phyloP scores from a whole-genome alignment of 1,284 basidiomycete genomes.

The Heliocybe sulcata region DNA sequence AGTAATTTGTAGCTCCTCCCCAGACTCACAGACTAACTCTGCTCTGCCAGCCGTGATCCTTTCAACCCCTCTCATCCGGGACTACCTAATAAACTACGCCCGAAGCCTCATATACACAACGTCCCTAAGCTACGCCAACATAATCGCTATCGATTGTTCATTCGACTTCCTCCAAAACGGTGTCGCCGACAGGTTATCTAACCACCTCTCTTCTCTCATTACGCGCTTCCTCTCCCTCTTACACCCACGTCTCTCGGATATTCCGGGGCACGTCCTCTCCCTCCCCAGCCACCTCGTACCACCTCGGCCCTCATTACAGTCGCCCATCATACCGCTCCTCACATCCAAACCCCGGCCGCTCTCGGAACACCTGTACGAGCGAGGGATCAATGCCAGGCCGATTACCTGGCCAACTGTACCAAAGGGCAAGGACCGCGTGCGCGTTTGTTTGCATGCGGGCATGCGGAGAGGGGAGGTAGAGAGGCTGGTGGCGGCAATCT shows the following conservation, averaged over 20 bases:
- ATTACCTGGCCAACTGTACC: conserved; percentile 85
- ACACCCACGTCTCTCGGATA: conserved; percentile 17
- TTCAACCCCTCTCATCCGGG: conserved; percentile 62
- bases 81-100: conserved; percentile 91
- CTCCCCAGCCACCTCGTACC: conserved; percentile 30
- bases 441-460: conserved; percentile 77
- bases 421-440: conserved; percentile 73
- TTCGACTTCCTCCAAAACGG: conserved; percentile 74
- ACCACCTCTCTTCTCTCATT: conserved; percentile 31
- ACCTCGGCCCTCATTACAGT: conserved; percentile 19
- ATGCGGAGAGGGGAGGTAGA: conserved; percentile 65
- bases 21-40: background rate
- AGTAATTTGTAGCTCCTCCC: conserved; percentile 17
- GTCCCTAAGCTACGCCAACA: conserved; percentile 66
- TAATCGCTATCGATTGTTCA: conserved; percentile 69
- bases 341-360: conserved; percentile 70
- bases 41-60: conserved; percentile 65
- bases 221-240: conserved; percentile 30
- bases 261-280: conserved; percentile 34
- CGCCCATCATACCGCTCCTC: conserved; percentile 84
- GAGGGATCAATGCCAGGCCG: conserved; percentile 67
- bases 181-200: conserved; percentile 49
- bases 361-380: conserved; percentile 52
- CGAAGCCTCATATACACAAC: conserved; percentile 90
- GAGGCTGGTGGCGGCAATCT: conserved; percentile 9